phyloP scores from a whole-genome alignment of 2,329 filamentous ascomycete genomes.

The Neofusicoccum laricinum region DNA sequence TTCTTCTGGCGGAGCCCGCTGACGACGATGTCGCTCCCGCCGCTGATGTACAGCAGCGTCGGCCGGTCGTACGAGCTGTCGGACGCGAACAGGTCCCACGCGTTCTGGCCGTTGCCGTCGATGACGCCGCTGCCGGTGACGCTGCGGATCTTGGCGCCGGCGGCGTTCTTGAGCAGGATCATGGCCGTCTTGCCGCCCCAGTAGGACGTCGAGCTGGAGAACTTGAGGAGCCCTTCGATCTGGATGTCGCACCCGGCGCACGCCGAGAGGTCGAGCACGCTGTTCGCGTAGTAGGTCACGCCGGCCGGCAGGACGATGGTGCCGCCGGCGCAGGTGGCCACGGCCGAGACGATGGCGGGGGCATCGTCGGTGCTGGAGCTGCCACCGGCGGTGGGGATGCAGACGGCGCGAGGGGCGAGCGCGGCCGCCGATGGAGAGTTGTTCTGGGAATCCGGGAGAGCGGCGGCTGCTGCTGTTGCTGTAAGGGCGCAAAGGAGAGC shows the following conservation, averaged over 20 bases:
- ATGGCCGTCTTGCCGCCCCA: constrained; percentile 44
- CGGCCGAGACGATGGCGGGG: constrained; percentile 43
- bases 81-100: constrained; percentile 40
- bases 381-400: constrained; percentile 32
- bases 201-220: constrained; percentile 38
- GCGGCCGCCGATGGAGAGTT: too few species aligned
- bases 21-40: constrained; percentile 38
- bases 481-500: background rate
- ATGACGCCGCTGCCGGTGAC: constrained; percentile 42
- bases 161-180: constrained; percentile 39
- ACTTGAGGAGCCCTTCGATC: constrained; percentile 45
- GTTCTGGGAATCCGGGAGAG: background rate
- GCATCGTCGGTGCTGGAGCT: constrained; percentile 39
- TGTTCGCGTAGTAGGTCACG: constrained; percentile 43
- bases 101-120: constrained; percentile 47
- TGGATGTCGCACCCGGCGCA: constrained; percentile 47
- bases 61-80: constrained; percentile 40
- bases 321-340: constrained; percentile 43
- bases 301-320: constrained; percentile 44
- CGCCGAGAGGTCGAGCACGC: constrained; percentile 41
- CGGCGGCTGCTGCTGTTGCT: background rate
- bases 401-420: constrained; percentile 23
- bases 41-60: constrained; percentile 42
- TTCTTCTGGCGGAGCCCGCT: constrained; percentile 40
- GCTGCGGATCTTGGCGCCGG: constrained; percentile 40